A percentile compares a stretch with the other conserved stretches of the same genome.
Conservation (phyloP, 176 grass and related monocot species). For the Rhynchospora breviuscula region DNA sequence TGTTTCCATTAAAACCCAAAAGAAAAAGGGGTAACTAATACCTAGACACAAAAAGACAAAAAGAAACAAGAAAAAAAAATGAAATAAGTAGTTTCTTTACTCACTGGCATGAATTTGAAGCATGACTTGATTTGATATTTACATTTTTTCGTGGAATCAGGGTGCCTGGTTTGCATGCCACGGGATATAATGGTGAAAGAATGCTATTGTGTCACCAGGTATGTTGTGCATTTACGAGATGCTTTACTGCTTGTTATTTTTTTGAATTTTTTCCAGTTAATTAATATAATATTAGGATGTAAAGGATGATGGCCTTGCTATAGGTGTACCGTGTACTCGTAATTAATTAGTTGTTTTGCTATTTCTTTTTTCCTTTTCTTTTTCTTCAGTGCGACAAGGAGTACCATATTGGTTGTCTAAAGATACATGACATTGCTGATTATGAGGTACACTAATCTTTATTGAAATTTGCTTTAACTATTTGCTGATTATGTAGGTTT, state of each 20-base stretch:
- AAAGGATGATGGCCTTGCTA: not conserved
- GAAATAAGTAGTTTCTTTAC: not conserved
- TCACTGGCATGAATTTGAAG: not conserved
- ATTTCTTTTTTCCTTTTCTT: not conserved
- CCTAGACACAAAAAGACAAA: not conserved
- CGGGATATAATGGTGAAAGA: constrained; percentile 14
- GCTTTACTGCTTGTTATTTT: constrained; percentile 7
- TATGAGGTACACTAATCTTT: constrained; percentile 42
- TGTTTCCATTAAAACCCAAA: not conserved
- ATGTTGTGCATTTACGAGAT: constrained; percentile 8
- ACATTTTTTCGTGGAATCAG: constrained; percentile 3
- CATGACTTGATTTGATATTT: not conserved
- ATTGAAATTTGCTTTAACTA: not conserved
- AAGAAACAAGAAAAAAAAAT: not conserved
- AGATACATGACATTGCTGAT: constrained; percentile 50
- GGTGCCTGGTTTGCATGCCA: not conserved
- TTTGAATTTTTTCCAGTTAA: not conserved
- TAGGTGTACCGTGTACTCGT: not conserved
- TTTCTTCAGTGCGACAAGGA: constrained; percentile 28
- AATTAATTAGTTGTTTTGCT: not conserved
- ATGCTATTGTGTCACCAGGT: constrained; percentile 31
- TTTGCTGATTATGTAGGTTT: not conserved
- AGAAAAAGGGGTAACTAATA: not conserved
- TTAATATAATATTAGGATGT: not conserved
- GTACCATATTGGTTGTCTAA: constrained; percentile 30